These are phyloP conservation scores for Metarhizium anisopliae DNA, from an alignment of 2,329 filamentous ascomycete genomes.

Conservation along the genomic window DNA sequence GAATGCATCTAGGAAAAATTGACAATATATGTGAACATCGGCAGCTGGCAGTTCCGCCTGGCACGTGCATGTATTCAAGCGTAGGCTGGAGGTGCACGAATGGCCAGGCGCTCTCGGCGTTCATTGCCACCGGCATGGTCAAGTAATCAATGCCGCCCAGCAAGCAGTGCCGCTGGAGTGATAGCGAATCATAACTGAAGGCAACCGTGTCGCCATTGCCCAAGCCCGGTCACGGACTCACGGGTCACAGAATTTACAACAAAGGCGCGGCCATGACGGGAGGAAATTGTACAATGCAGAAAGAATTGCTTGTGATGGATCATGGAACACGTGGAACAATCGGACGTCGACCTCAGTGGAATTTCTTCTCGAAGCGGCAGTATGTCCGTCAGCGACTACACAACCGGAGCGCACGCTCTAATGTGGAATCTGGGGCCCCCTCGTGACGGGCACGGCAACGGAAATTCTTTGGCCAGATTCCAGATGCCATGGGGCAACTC, in stretches of 20 bases:
- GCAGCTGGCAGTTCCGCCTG: no score
- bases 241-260: no score
- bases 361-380: background rate
- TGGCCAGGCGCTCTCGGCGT: no score
- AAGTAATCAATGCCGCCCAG: no score
- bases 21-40: no score
- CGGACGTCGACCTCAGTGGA: background rate
- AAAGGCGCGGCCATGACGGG: no score
- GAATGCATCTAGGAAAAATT: no score
- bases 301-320: constrained; percentile 2
- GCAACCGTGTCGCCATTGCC: no score
- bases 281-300: background rate
- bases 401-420: background rate
- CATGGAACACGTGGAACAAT: background rate
- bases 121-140: background rate
- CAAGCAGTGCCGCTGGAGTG: no score
- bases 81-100: background rate
- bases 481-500: background rate
- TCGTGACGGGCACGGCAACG: constrained; percentile 2
- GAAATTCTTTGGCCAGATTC: background rate
- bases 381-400: background rate
- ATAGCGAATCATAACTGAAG: no score
- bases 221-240: no score
- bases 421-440: constrained; percentile 3
- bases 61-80: no score